Evolutionary conservation across 2,329 filamentous ascomycete species (phyloP).

Genomic region (Colletotrichum gloeosporioides): DNA sequence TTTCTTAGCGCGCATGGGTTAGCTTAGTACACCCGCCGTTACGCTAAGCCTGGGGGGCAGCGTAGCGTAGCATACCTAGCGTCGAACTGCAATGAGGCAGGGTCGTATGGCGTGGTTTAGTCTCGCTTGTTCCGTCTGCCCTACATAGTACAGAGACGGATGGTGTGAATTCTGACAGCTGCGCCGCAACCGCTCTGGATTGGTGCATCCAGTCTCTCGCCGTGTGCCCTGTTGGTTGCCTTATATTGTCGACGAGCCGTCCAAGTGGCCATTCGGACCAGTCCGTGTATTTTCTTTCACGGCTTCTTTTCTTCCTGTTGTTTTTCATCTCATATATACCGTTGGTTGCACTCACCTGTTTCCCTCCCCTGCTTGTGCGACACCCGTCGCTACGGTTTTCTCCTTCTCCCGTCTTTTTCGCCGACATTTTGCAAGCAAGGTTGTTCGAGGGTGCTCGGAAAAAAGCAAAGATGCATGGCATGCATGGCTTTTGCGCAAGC

Average conservation of each 20-base stretch:
- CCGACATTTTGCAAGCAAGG: neutral
- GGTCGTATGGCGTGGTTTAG: neutral
- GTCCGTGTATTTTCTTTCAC: neutral
- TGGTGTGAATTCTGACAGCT: conserved; percentile 13
- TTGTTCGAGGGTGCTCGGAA: neutral
- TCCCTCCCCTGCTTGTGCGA: neutral
- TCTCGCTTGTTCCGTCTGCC: conserved; percentile 2
- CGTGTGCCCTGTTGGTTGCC: neutral
- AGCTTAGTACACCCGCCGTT: conserved; percentile 13
- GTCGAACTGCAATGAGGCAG: neutral
- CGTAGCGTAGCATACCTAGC: neutral
- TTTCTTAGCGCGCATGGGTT: neutral
- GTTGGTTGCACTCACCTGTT: neutral
- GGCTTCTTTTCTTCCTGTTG: neutral
- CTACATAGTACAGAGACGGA: neutral
- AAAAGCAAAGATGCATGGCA: neutral
- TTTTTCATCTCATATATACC: neutral
- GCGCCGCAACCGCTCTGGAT: neutral
- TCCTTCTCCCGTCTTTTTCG: neutral
- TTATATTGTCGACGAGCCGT: neutral
- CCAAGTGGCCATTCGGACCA: neutral
- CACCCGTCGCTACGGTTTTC: neutral
- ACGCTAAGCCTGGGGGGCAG: neutral
- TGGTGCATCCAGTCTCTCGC: neutral
- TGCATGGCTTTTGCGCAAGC: neutral